A percentile compares a stretch with the other conserved stretches of the same genome.
phyloP scores from a whole-genome alignment of 129 eudicot genomes.

The Lactuca sativa region DNA sequence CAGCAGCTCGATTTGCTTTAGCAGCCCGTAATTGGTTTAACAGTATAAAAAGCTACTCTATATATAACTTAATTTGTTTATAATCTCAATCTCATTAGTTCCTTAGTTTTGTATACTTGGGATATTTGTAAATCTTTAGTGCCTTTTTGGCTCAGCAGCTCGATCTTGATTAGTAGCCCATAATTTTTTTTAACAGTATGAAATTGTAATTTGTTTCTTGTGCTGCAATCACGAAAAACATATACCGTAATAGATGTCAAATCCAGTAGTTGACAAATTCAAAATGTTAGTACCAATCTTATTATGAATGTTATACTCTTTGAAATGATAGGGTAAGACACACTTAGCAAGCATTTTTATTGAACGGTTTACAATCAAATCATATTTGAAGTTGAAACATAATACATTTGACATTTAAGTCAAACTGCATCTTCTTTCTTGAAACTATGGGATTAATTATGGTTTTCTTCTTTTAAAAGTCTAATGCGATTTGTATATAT shows the following conservation, averaged over 20 bases:
- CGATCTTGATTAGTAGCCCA: too few species aligned
- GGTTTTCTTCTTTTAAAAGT: background rate
- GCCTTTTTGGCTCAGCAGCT: too few species aligned
- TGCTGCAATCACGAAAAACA: background rate
- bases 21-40: slow-evolving; percentile 8
- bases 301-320: background rate
- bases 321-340: background rate
- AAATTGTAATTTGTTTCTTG: background rate
- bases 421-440: slow-evolving; percentile 8
- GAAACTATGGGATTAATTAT: background rate
- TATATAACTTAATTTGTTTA: background rate
- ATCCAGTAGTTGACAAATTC: background rate
- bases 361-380: background rate
- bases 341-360: background rate
- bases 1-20: slow-evolving; percentile 16
- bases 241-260: slow-evolving; percentile 1
- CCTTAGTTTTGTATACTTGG: background rate
- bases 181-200: background rate
- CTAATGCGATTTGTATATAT: slow-evolving; percentile 13
- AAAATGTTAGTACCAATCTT: background rate
- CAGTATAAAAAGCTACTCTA: background rate
- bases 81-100: background rate
- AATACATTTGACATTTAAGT: slow-evolving; percentile 6
- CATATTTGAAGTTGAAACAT: slow-evolving; percentile 5
- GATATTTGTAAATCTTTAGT: too few species aligned